phyloP scores from a whole-genome alignment of 306 rosid species.

The Acacia melanoxylon region DNA sequence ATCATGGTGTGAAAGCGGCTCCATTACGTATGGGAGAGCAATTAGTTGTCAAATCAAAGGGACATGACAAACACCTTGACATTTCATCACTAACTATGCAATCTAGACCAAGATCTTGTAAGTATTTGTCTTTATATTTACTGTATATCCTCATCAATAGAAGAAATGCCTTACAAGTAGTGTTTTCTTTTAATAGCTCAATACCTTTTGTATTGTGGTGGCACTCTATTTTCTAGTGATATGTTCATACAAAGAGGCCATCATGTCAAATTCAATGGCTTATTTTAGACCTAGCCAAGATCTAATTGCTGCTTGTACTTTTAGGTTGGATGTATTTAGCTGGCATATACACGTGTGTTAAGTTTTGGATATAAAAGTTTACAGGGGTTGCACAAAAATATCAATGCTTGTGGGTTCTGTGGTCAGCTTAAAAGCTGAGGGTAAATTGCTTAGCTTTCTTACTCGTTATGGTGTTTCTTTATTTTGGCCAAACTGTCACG shows the following conservation, averaged over 20 bases:
- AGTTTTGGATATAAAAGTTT: neutral
- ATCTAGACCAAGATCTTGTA: conserved; percentile 54
- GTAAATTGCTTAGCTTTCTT: neutral
- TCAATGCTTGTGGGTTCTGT: neutral
- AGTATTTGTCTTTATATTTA: conserved; percentile 32
- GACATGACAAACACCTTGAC: conserved; percentile 44
- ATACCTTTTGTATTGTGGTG: neutral
- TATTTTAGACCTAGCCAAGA: neutral
- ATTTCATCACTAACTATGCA: conserved; percentile 51
- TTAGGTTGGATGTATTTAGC: neutral
- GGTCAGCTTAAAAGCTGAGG: neutral
- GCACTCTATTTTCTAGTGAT: conserved; percentile 5
- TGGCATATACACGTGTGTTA: neutral
- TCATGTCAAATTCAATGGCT: conserved; percentile 19
- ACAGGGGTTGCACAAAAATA: neutral
- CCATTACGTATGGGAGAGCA: conserved; percentile 48
- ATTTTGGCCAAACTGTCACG: neutral
- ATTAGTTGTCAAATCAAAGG: conserved; percentile 36
- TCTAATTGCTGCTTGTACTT: neutral
- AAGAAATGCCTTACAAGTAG: conserved; percentile 14
- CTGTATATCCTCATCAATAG: conserved; percentile 12
- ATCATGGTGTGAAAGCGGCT: conserved; percentile 42
- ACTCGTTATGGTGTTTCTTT: neutral
- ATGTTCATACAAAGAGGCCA: conserved; percentile 17
- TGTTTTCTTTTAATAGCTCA: conserved; percentile 17